Evolutionary conservation across 2,329 filamentous ascomycete species (phyloP), one percentile per base, ranked within the genome.

Genomic region (Sclerotinia glacialis): DNA sequence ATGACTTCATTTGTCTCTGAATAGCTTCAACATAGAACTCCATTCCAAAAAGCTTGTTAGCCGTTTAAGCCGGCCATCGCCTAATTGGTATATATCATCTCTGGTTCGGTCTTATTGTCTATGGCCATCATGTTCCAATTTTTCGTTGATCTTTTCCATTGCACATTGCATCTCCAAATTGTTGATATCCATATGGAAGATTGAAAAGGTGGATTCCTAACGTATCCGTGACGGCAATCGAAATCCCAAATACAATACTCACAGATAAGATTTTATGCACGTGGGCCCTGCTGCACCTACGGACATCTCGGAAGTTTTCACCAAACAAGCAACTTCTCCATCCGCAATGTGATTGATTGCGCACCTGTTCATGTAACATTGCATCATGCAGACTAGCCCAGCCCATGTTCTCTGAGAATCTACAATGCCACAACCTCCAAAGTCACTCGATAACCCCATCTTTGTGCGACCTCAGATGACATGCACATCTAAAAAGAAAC

Each of bases 1-100:
- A 60, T 60, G 28, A 60, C 56, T 28, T 60, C 56, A 60, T 47
- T 47, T 60, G 56, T 60, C 44, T 49, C 28, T 60, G 26, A 34
- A 59, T 59, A 46, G 23, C 55, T 31, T 58, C 26, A 46, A 14
- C 26, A 31, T 58, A n/a, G 21, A 9, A 42, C 40, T 46, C 9
- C 18, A 4, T 18, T 16, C n/a, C 9, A 12, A 31, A 31, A 58
- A 28, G 55, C 37, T 58, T 58, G 16, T 31, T 14, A 5, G 40
- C 23, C 9, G 40, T n/a, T 44, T 44, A 44, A n/a, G 23, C 14
- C 40, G 21, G 14, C 6, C 12, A 5, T 46, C 55, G 40, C 55
- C 40, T 59, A 47, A 54, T 34, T 34, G 40, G 55, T 14, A 16
- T n/a, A 54, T 5, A 37, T 54, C 12, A n/a, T 37, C 31, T 54